phyloP scores from a whole-genome alignment of 2,329 filamentous ascomycete species.

The Cordyceps militaris region DNA sequence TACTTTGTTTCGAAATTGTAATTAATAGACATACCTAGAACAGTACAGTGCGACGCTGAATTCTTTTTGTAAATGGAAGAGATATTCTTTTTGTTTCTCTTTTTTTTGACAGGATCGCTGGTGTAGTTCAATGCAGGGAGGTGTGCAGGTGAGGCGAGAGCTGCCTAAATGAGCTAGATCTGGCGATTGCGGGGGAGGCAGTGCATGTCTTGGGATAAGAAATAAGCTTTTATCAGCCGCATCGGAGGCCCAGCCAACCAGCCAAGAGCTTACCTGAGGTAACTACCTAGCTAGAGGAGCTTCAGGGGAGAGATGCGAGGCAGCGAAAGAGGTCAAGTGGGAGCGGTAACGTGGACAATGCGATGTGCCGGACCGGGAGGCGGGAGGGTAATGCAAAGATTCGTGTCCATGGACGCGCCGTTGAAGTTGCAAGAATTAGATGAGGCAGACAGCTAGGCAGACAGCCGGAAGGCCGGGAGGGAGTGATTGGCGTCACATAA shows the following conservation, averaged over 20 bases:
- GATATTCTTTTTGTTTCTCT: not conserved
- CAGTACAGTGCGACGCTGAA: not conserved
- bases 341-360: not conserved
- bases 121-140: too few species aligned
- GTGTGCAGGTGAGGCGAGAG: not conserved
- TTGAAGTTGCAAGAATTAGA: not conserved
- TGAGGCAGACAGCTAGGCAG: conserved; percentile 2
- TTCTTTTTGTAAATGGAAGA: not conserved
- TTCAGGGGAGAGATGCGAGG: too few species aligned
- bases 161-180: conserved; percentile 1
- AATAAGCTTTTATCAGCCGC: not conserved
- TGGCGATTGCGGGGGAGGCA: conserved; percentile 11
- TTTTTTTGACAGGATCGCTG: not conserved
- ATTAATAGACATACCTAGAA: conserved; percentile 3
- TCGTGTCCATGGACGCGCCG: not conserved
- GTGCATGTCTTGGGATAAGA: conserved; percentile 7
- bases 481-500: too few species aligned
- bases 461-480: not conserved
- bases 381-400: not conserved
- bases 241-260: not conserved
- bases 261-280: not conserved
- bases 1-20: not conserved
- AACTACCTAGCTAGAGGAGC: not conserved
- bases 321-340: too few species aligned
- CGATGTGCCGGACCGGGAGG: not conserved